phyloP scores from a whole-genome alignment of 2,329 filamentous ascomycete species.

The Sporothrix mexicana region DNA sequence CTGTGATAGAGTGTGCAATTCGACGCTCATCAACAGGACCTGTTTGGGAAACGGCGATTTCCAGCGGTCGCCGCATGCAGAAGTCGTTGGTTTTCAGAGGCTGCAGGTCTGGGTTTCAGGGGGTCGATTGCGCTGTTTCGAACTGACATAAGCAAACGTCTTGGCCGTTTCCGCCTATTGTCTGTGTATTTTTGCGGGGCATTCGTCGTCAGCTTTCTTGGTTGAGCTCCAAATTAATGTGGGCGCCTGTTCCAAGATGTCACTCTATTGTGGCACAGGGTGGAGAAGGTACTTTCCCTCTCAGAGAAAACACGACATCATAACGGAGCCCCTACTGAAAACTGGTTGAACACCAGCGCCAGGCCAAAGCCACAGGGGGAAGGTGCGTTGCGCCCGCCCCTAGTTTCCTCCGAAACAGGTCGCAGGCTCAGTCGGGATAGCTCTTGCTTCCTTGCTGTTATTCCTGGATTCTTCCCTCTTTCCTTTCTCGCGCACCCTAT shows the following conservation, averaged over 20 bases:
- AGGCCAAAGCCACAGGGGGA: constrained; percentile 12
- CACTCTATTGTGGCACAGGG: constrained; percentile 28
- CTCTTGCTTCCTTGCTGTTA: too few species aligned
- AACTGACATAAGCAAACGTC: constrained; percentile 18
- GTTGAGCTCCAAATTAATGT: background rate
- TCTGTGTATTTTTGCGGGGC: constrained; percentile 4
- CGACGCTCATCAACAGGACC: background rate
- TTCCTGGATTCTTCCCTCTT: too few species aligned
- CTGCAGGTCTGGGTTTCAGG: constrained; percentile 10
- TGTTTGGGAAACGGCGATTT: background rate
- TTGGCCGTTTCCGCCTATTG: constrained; percentile 14
- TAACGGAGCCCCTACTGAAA: background rate
- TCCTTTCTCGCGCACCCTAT: too few species aligned
- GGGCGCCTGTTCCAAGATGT: background rate
- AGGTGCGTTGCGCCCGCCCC: constrained; percentile 16
- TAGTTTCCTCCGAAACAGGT: constrained; percentile 14
- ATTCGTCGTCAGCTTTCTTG: background rate
- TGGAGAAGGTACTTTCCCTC: constrained; percentile 23
- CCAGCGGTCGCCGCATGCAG: background rate
- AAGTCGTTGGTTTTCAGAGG: background rate
- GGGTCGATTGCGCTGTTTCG: background rate
- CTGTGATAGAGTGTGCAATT: background rate
- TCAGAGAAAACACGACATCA: background rate
- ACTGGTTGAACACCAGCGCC: background rate
- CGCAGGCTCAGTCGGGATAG: background rate